These are phyloP conservation scores for Geosmithia putterillii DNA, from an alignment of 2,329 filamentous ascomycete species.

Conservation along the genomic window DNA sequence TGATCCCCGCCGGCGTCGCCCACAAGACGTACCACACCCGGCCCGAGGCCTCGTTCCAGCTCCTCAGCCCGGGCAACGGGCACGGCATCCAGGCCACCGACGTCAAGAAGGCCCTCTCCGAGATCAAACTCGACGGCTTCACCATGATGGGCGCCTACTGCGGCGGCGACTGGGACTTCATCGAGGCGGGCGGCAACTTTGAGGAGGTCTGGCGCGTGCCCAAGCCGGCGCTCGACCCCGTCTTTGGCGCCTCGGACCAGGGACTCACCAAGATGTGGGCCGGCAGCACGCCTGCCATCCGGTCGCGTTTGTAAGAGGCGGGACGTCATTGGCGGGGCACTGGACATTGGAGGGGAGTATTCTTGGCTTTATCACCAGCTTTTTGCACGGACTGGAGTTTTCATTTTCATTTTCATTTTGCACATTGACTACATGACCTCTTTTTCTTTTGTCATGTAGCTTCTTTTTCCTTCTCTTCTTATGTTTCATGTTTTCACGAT, in stretches of 20 bases:
- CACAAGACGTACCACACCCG: constrained; percentile 35
- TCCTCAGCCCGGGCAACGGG: constrained; percentile 29
- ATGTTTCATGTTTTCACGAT: no score
- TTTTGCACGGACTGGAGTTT: no score
- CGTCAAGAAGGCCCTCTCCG: constrained; percentile 17
- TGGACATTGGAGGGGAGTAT: no score
- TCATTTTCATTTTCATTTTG: no score
- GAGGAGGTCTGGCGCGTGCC: constrained; percentile 29
- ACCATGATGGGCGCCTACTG: constrained; percentile 31
- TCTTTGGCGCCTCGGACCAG: constrained; percentile 2
- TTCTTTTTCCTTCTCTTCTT: no score
- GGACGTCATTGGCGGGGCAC: no score
- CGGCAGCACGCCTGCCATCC: neutral
- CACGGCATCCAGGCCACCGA: constrained; percentile 18
- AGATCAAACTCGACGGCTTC: constrained; percentile 15
- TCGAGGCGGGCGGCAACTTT: constrained; percentile 26
- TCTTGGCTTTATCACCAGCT: no score
- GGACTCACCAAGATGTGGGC: neutral
- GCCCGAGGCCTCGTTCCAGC: constrained; percentile 10
- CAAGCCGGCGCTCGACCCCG: constrained; percentile 9
- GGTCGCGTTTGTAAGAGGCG: no score
- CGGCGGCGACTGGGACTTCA: constrained; percentile 18
- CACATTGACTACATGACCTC: no score
- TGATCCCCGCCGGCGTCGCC: constrained; percentile 40
- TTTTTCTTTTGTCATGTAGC: no score